Evolutionary conservation across 2,329 filamentous ascomycete species (phyloP).

Genomic region (Ophiostoma tasmaniense): DNA sequence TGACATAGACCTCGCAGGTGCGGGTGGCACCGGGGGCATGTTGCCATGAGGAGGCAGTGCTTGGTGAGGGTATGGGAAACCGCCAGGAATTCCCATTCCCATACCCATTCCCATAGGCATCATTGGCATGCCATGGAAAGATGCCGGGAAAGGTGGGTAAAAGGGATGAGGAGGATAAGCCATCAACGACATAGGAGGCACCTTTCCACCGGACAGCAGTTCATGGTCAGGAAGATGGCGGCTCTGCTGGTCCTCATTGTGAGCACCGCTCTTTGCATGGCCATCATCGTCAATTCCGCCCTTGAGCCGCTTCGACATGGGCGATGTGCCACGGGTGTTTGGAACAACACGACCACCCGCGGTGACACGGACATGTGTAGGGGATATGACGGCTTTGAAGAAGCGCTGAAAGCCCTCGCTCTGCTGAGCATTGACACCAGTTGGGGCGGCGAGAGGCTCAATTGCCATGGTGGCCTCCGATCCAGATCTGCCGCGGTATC

Average conservation of each 20-base stretch:
- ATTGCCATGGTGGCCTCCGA: slow-evolving; percentile 38
- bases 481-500: slow-evolving; percentile 36
- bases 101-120: slow-evolving; percentile 37
- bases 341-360: slow-evolving; percentile 60
- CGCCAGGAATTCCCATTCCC: slow-evolving; percentile 23
- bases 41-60: not conserved
- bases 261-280: slow-evolving; percentile 23
- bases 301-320: slow-evolving; percentile 43
- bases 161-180: slow-evolving; percentile 19
- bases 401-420: slow-evolving; percentile 60
- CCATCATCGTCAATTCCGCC: slow-evolving; percentile 28
- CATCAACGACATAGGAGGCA: slow-evolving; percentile 24
- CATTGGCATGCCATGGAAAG: slow-evolving; percentile 29
- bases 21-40: not conserved
- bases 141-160: slow-evolving; percentile 18
- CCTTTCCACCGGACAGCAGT: slow-evolving; percentile 2
- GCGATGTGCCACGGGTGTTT: slow-evolving; percentile 48
- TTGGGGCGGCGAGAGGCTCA: slow-evolving; percentile 46
- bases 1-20: not conserved
- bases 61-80: slow-evolving; percentile 20
- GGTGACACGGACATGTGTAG: slow-evolving; percentile 58
- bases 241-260: slow-evolving; percentile 13
- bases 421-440: slow-evolving; percentile 45
- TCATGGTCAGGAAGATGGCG: slow-evolving; percentile 10
- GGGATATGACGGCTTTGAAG: slow-evolving; percentile 59